Evolutionary conservation across 257 asterid species (phyloP).

Genomic region (Cynanchum wilfordii): DNA sequence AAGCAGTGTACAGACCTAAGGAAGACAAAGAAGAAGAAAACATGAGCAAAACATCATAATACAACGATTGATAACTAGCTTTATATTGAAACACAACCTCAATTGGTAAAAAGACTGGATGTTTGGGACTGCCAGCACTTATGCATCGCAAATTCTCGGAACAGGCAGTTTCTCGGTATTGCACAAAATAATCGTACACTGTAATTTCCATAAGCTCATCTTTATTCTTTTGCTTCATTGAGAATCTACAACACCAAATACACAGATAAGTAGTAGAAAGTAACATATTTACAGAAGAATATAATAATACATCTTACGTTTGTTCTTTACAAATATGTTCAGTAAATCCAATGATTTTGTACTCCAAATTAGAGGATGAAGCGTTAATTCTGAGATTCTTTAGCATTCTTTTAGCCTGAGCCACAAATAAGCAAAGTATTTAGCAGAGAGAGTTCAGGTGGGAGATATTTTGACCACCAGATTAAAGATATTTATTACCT

Average conservation of each 20-base stretch:
- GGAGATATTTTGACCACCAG: background rate
- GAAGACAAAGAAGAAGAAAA: conserved; percentile 8
- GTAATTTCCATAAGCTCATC: conserved; percentile 37
- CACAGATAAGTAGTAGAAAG: background rate
- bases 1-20: conserved; percentile 57
- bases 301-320: conserved; percentile 26
- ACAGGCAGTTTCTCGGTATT: conserved; percentile 26
- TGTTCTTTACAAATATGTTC: conserved; percentile 48
- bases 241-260: conserved; percentile 34
- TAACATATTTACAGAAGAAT: background rate
- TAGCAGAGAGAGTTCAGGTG: too few relatives aligned
- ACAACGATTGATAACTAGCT: background rate
- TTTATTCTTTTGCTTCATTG: conserved; percentile 33
- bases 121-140: conserved; percentile 61
- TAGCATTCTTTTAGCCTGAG: conserved; percentile 55
- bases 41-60: background rate
- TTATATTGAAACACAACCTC: conserved; percentile 47
- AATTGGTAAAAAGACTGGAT: conserved; percentile 51
- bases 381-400: conserved; percentile 52
- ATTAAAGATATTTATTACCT: conserved; percentile 31
- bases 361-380: conserved; percentile 37
- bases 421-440: conserved; percentile 7
- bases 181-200: conserved; percentile 53
- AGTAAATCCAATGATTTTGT: conserved; percentile 59
- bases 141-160: conserved; percentile 58